Evolutionary conservation across 2,329 filamentous ascomycete genomes (phyloP).

Genomic region (Penicillium psychrosexuale): DNA sequence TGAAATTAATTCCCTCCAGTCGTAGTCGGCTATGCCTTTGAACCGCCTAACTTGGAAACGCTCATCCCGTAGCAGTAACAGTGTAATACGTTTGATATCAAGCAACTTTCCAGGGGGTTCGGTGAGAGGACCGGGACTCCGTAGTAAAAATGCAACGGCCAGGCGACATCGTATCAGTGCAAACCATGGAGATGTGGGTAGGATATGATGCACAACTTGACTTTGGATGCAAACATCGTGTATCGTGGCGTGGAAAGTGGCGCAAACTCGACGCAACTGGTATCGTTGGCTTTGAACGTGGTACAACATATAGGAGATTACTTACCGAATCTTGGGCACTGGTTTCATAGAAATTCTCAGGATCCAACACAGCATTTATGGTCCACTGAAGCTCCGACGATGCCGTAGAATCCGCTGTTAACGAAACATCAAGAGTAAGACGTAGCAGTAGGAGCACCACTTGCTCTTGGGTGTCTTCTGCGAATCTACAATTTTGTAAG

Average conservation of each 20-base stretch:
- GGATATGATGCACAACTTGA: slow-evolving; percentile 41
- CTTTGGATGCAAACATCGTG: slow-evolving; percentile 39
- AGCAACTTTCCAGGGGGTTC: slow-evolving; percentile 28
- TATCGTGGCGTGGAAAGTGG: slow-evolving; percentile 33
- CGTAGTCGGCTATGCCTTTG: slow-evolving; percentile 31
- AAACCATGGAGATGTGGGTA: slow-evolving; percentile 36
- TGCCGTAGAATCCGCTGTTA: slow-evolving; percentile 29
- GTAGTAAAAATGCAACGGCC: slow-evolving; percentile 36
- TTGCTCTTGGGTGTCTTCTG: slow-evolving; percentile 31
- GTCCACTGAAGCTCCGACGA: slow-evolving; percentile 35
- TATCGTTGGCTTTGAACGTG: slow-evolving; percentile 10
- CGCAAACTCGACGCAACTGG: slow-evolving; percentile 32
- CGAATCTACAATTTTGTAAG: slow-evolving; percentile 30
- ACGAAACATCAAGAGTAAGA: slow-evolving; percentile 35
- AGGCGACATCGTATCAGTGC: slow-evolving; percentile 43
- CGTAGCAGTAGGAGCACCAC: slow-evolving; percentile 36
- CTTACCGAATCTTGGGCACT: slow-evolving; percentile 24
- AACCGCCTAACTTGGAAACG: slow-evolving; percentile 34
- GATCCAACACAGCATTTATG: slow-evolving; percentile 27
- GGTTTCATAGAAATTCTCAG: slow-evolving; percentile 26
- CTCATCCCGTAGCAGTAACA: slow-evolving; percentile 26
- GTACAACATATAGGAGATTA: background rate
- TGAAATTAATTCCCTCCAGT: slow-evolving; percentile 68
- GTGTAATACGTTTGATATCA: slow-evolving; percentile 31
- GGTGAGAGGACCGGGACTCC: slow-evolving; percentile 26